Evolutionary conservation across 75 land plant species (phyloP).

Genomic region (Picea sitchensis): DNA sequence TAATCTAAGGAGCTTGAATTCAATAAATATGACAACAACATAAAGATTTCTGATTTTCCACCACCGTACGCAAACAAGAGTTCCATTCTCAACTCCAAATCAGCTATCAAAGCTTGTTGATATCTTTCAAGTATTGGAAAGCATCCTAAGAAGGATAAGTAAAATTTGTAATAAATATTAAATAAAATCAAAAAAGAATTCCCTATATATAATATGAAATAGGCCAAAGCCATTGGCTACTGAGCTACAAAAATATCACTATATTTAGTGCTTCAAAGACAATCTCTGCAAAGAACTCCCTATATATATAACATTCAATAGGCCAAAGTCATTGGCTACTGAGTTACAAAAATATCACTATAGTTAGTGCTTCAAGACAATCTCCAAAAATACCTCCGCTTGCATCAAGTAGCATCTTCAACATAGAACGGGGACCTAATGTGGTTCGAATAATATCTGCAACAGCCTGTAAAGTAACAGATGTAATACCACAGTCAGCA

Average conservation of each 20-base stretch:
- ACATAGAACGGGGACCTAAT: slow-evolving; percentile 94
- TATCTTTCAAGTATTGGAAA: not conserved
- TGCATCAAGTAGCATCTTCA: slow-evolving; percentile 98
- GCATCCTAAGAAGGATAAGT: not conserved
- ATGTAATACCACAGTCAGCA: not conserved
- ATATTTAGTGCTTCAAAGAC: not conserved
- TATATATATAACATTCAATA: no score
- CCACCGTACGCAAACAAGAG: not conserved
- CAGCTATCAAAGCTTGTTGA: not conserved
- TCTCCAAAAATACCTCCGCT: slow-evolving; percentile 55
- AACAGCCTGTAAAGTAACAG: slow-evolving; percentile 67
- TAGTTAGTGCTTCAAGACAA: not conserved
- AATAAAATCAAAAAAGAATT: not conserved
- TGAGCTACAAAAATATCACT: not conserved
- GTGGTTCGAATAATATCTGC: slow-evolving; percentile 98
- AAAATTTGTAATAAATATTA: not conserved
- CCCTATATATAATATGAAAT: no score
- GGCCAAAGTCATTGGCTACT: no score
- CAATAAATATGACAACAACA: no score
- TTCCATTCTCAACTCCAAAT: not conserved
- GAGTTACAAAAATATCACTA: not conserved
- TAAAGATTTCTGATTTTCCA: no score
- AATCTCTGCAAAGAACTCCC: not conserved
- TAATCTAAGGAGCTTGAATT: no score
- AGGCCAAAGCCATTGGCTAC: no score